These are phyloP conservation scores for Gyromitra esculenta DNA, from an alignment of 2,329 filamentous ascomycete genomes.

Conservation along the genomic window DNA sequence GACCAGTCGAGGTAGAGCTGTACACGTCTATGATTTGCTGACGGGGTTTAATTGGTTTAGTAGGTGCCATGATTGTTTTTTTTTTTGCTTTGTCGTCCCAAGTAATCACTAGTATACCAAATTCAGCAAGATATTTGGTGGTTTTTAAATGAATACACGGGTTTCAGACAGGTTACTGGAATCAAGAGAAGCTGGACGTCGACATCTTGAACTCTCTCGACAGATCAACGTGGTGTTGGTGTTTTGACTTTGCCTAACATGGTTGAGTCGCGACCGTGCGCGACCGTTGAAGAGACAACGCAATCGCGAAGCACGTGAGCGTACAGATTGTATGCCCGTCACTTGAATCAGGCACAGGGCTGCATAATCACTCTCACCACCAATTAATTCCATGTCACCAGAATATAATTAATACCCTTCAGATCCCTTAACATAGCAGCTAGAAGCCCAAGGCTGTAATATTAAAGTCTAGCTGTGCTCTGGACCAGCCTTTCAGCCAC, in stretches of 20 bases:
- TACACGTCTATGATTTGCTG: constrained; percentile 48
- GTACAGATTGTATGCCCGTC: constrained; percentile 1
- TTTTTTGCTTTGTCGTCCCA: not conserved
- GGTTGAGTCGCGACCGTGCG: constrained; percentile 39
- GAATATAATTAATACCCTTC: not conserved
- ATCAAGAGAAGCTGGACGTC: not conserved
- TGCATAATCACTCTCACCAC: constrained; percentile 1
- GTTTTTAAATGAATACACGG: not conserved
- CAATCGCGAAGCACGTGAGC: constrained; percentile 25
- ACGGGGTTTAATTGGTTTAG: constrained; percentile 25
- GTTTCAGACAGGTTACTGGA: not conserved
- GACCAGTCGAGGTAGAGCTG: constrained; percentile 53
- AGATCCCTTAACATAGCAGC: not conserved
- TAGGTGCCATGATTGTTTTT: constrained; percentile 33
- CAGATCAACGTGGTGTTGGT: constrained; percentile 50
- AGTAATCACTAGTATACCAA: not conserved
- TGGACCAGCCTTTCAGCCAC: constrained; percentile 12
- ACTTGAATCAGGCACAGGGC: constrained; percentile 22
- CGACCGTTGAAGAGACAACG: constrained; percentile 31
- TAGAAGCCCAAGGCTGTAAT: not conserved
- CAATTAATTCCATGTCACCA: not conserved
- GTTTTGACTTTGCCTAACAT: constrained; percentile 49
- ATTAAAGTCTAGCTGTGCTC: not conserved
- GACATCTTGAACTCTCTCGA: constrained; percentile 21
- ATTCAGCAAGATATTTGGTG: not conserved